Evolutionary conservation across 2,329 filamentous ascomycete species (phyloP), one percentile per base, ranked within the genome.

Genomic region (Fusarium torreyae): DNA sequence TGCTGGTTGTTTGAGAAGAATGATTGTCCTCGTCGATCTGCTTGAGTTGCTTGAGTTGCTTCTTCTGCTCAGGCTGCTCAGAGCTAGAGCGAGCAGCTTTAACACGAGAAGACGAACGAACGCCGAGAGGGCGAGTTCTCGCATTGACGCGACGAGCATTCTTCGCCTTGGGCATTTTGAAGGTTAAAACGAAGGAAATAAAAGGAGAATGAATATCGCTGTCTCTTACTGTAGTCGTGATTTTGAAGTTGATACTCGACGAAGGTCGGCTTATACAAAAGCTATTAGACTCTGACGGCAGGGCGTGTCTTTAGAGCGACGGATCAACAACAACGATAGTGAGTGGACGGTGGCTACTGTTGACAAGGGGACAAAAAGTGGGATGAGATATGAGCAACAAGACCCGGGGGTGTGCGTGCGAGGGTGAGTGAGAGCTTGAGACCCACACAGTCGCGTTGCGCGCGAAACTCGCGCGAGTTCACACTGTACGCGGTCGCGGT

Each of bases 61-160:
- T 70, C 38, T 73, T 71, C 33, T 74, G 71, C 52, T 81, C 77
- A 20, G 78, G 74, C 52, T 81, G 77, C n/a, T 52, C 34, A 7
- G 42, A 28, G 39, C 18, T n/a, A n/a, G 24, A 44, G 13, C 77
- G 76, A 18, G 69, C 68, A 9, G 52, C 46, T 31, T 52, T 63
- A 3, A 66, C 54, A 56, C 80, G 68, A n/a, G 39, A 49, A 11
- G 33, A 22, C 8, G 14, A 42, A 9, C 48, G 40, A 13, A 10
- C 7, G 15, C n/a, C 17, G 17, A 20, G 26, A n/a, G 49, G 45
- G 24, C 48, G 48, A 13, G n/a, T 26, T 34, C 24, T 44, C 17
- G 18, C 24, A 18, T 31, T 39, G 15, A 31, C 9, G 22, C 31
- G 55, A 18, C 53, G 42, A 18, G 10, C 15, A 11, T 18, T 51